Evolutionary conservation across 73 alveolate species (phyloP).

Genomic region (Symbiodinium natans): DNA sequence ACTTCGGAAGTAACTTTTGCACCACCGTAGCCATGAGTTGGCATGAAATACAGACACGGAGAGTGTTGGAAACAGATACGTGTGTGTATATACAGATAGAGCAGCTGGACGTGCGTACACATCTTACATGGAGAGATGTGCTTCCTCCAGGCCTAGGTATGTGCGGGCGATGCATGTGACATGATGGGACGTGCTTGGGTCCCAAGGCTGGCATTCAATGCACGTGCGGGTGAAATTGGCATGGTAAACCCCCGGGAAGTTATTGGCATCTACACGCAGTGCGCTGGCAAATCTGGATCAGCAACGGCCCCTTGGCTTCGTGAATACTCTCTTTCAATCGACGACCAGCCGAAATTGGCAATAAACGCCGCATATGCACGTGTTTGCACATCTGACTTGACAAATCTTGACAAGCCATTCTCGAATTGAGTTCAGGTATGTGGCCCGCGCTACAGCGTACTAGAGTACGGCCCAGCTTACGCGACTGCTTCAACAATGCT

Average conservation of each 20-base stretch:
- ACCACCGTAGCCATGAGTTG: too few relatives aligned
- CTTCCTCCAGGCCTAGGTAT: too few relatives aligned
- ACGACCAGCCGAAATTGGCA: too few relatives aligned
- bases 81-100: neutral
- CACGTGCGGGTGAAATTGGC: constrained; percentile 45
- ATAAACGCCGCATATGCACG: too few relatives aligned
- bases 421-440: neutral
- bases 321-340: too few relatives aligned
- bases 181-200: too few relatives aligned
- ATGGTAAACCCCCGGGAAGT: constrained; percentile 78
- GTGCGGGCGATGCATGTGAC: too few relatives aligned
- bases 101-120: too few relatives aligned
- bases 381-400: neutral
- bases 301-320: constrained; percentile 28
- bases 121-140: too few relatives aligned
- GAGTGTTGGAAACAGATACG: neutral
- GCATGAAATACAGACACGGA: too few relatives aligned
- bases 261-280: constrained; percentile 69
- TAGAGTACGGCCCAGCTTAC: constrained; percentile 71
- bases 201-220: constrained; percentile 61
- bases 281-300: constrained; percentile 85
- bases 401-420: neutral
- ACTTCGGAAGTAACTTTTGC: too few relatives aligned
- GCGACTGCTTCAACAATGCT: constrained; percentile 51
- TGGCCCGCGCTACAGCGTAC: constrained; percentile 77